phyloP scores from a whole-genome alignment of 1,139 yeast genomes.

The Yamadazyma sp. region DNA sequence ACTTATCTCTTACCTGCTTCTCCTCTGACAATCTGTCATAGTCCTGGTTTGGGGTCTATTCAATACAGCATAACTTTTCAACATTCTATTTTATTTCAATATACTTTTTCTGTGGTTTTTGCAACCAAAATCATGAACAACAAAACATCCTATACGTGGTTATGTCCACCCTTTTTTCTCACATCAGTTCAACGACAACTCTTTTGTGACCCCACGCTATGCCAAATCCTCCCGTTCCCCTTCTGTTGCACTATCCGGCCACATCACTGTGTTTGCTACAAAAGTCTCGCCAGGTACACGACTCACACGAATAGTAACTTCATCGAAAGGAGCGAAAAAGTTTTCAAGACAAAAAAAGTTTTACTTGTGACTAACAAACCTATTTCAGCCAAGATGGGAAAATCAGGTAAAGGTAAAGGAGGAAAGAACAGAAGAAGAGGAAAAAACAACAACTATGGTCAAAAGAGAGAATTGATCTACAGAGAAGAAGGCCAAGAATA shows the following conservation, averaged over 20 bases:
- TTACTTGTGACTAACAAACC: slow-evolving; percentile 2
- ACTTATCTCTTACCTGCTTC: no score
- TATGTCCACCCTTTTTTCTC: no score
- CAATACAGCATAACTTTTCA: no score
- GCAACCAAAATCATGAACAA: neutral
- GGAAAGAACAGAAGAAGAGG: slow-evolving; percentile 98
- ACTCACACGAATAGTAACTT: neutral
- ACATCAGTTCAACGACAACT: neutral
- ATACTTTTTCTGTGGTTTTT: neutral
- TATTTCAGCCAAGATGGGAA: slow-evolving; percentile 35
- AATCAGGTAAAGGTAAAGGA: slow-evolving; percentile 58
- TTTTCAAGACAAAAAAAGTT: slow-evolving; percentile 1
- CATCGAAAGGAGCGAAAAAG: slow-evolving; percentile 3
- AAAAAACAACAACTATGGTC: slow-evolving; percentile 88
- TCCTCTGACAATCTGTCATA: no score
- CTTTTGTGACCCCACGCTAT: no score
- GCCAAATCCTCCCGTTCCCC: no score
- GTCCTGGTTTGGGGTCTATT: no score
- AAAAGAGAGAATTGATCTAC: slow-evolving; percentile 89
- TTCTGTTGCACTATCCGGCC: neutral
- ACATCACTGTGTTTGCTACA: no score
- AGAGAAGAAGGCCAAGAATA: slow-evolving; percentile 98
- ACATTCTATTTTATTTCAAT: no score
- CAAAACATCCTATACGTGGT: neutral
- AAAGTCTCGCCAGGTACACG: neutral